Base-by-base conservation (phyloP, 768 basidiomycete species). In the Kwoniella botswanensis region DNA sequence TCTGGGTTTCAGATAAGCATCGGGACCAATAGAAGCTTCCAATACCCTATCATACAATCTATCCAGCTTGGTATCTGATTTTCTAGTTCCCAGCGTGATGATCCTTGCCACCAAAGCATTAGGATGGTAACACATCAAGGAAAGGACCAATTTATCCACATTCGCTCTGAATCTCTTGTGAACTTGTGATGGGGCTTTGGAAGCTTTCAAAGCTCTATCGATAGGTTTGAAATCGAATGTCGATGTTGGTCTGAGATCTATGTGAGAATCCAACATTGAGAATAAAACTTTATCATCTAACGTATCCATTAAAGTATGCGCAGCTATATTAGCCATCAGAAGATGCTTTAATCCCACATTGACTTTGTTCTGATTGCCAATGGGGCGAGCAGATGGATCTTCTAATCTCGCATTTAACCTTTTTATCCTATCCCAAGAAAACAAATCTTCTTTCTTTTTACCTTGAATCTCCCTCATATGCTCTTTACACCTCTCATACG, bases 91-190 rank as follows among this genome's bases (percentile, higher is more conserved):
- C 1, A 68, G 35, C 18, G 57, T 24, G 10, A 22, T 61, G 22
- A 72, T 50, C 46, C 71, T n/a, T 10, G 61, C 15, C 3, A 68
- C 63, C 2, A 72, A 41, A 21, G 71, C 71, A 35, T 63, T 54
- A 1, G 71, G 71, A 55, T 72, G 71, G 56, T 56, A 72, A 61
- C 61, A 63, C 44, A 64, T 56, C 10, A 72, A n/a, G 0, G 71
- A 42, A 10, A 72, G 42, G 13, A 64, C 54, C 4, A 72, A 50
- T 35, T 68, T 68, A 22, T 65, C 56, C 0, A 72, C 56, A 21
- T 72, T 72, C 13, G 24, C 22, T 18, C 63, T 43, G n/a, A 68
- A 64, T 50, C 61, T 29, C 18, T 43, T 29, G 43, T 52, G 46
- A 6, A 68, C 3, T 11, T 61, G 35, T 42, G 42, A 6, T 4